Conservation (phyloP, 768 basidiomycete genomes). For the Boletellus ananas region DNA sequence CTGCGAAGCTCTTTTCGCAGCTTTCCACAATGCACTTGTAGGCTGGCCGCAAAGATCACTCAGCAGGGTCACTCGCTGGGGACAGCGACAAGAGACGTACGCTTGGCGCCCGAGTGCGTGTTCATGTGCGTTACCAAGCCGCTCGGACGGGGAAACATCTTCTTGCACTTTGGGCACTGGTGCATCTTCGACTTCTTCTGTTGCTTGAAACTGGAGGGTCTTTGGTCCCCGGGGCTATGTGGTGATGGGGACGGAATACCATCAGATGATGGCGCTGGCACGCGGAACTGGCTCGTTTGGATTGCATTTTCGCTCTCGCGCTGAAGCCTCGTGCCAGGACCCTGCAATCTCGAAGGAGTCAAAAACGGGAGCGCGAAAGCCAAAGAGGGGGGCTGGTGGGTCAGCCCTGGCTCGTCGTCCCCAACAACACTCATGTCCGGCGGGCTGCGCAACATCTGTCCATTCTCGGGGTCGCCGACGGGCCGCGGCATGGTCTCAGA, state of each 20-base stretch:
- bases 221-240: conserved; percentile 14
- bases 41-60: conserved; percentile 11
- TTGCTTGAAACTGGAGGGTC: conserved; percentile 7
- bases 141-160: conserved; percentile 48
- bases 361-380: conserved; percentile 3
- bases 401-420: conserved; percentile 13
- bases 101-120: conserved; percentile 47
- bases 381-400: conserved; percentile 4
- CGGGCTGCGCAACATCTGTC: conserved; percentile 15
- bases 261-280: conserved; percentile 5
- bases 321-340: conserved; percentile 25
- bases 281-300: conserved; percentile 13
- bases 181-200: conserved; percentile 48
- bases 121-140: conserved; percentile 54
- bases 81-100: conserved; percentile 29
- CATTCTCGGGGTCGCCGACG: conserved; percentile 28
- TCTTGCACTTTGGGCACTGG: conserved; percentile 41
- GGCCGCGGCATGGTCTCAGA: conserved; percentile 22
- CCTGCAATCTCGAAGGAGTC: conserved; percentile 11
- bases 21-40: conserved; percentile 51
- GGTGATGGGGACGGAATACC: conserved; percentile 7
- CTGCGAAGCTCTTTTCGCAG: conserved; percentile 68
- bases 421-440: conserved; percentile 15
- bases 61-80: conserved; percentile 1
- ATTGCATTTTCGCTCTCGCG: conserved; percentile 7